Evolutionary conservation across 2,329 filamentous ascomycete species (phyloP).

Genomic region (Exophiala bonariae): DNA sequence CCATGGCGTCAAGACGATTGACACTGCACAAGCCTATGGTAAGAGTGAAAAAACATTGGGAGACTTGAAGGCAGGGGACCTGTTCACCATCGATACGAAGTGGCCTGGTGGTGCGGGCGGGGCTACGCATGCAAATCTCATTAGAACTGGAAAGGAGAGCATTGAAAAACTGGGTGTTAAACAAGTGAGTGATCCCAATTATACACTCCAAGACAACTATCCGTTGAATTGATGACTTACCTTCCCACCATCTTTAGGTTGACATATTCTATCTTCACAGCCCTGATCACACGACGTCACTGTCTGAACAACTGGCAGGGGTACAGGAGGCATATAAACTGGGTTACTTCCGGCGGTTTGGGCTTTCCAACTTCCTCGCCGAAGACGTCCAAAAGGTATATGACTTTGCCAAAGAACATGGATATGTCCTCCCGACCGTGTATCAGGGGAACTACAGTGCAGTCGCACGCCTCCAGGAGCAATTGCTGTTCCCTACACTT

Average conservation of each 20-base stretch:
- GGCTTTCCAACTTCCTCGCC: slow-evolving; percentile 37
- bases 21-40: slow-evolving; percentile 32
- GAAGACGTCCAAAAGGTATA: slow-evolving; percentile 32
- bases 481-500: slow-evolving; percentile 35
- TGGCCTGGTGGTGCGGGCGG: slow-evolving; percentile 36
- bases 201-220: not conserved
- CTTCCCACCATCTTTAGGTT: slow-evolving; percentile 20
- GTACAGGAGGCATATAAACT: slow-evolving; percentile 32
- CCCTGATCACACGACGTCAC: slow-evolving; percentile 34
- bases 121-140: slow-evolving; percentile 4
- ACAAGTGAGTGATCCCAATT: slow-evolving; percentile 2
- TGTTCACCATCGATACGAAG: slow-evolving; percentile 49
- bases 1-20: slow-evolving; percentile 5
- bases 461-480: slow-evolving; percentile 35
- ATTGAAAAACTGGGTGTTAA: slow-evolving; percentile 10
- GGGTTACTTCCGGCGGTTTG: slow-evolving; percentile 34
- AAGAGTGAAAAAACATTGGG: slow-evolving; percentile 44
- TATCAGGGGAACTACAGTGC: slow-evolving; percentile 43
- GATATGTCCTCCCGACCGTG: slow-evolving; percentile 35
- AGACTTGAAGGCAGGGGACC: slow-evolving; percentile 35
- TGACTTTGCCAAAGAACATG: slow-evolving; percentile 32
- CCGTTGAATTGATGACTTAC: no score
- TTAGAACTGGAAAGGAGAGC: slow-evolving; percentile 15
- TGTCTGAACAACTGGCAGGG: slow-evolving; percentile 35
- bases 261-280: slow-evolving; percentile 37